Evolutionary conservation across 257 asterid genomes (phyloP).

Genomic region (Verbascum thapsus): DNA sequence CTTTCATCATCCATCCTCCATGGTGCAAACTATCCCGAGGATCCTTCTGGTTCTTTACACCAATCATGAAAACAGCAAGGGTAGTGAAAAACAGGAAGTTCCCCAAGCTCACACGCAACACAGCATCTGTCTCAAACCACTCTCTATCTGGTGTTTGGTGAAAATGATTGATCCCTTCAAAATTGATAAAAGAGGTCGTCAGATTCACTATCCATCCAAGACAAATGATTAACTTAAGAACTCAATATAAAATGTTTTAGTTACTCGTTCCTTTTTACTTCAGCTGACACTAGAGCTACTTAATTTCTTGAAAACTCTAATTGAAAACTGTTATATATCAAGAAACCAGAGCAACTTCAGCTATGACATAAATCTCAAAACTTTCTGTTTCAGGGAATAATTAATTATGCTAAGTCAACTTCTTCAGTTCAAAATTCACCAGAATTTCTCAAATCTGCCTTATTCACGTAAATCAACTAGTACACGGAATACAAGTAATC

Average conservation of each 20-base stretch:
- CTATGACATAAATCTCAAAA: neutral
- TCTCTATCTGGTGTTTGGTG: constrained; percentile 88
- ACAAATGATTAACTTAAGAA: neutral
- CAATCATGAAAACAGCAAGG: constrained; percentile 78
- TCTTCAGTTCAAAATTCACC: neutral
- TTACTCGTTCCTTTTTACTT: constrained; percentile 1
- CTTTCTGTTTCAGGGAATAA: neutral
- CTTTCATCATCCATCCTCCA: constrained; percentile 97
- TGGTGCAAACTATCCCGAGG: constrained; percentile 92
- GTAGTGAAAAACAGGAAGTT: constrained; percentile 88
- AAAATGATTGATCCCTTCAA: constrained; percentile 90
- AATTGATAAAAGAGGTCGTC: constrained; percentile 16
- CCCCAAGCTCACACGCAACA: constrained; percentile 92
- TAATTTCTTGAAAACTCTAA: constrained; percentile 3
- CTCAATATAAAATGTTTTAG: neutral
- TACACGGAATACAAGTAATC: neutral
- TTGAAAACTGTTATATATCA: neutral
- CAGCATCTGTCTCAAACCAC: constrained; percentile 98
- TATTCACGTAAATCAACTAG: neutral
- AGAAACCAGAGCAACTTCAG: constrained; percentile 14
- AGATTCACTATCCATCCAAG: constrained; percentile 6
- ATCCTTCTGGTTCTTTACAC: constrained; percentile 86
- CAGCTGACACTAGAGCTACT: neutral
- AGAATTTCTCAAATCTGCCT: neutral
- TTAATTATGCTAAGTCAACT: neutral